These are phyloP conservation scores for Rubia peregrina DNA, from an alignment of 305 asterid genomes.

Conservation along the genomic window DNA sequence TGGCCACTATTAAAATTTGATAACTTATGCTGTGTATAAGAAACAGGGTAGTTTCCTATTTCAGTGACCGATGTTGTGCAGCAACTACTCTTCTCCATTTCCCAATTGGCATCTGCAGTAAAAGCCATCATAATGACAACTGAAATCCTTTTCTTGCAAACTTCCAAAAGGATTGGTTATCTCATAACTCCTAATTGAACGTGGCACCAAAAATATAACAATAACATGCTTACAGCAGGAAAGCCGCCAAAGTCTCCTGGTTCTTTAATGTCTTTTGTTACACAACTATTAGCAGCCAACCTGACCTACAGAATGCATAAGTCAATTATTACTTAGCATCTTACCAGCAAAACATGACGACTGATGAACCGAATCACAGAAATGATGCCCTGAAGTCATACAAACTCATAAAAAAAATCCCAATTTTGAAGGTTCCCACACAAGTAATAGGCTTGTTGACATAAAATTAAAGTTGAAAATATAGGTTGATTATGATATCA, in stretches of 20 bases:
- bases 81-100: constrained; percentile 81
- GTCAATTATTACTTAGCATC: neutral
- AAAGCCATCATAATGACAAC: constrained; percentile 4
- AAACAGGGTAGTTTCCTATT: constrained; percentile 20
- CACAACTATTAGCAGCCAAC: constrained; percentile 78
- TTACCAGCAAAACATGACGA: neutral
- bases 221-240: constrained; percentile 73
- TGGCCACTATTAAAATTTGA: neutral
- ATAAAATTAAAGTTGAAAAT: neutral
- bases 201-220: neutral
- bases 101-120: constrained; percentile 53
- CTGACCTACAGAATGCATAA: constrained; percentile 53
- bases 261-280: constrained; percentile 67
- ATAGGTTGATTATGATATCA: neutral
- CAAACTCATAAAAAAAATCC: neutral
- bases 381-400: neutral
- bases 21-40: neutral
- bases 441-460: neutral
- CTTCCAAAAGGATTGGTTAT: neutral
- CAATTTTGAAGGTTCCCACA: neutral
- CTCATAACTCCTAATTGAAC: neutral
- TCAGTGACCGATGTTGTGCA: constrained; percentile 34
- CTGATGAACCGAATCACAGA: neutral
- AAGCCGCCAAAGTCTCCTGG: constrained; percentile 96
- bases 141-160: constrained; percentile 1